Evolutionary conservation across 2,329 filamentous ascomycete species (phyloP).

Genomic region (Xylaria sp.): DNA sequence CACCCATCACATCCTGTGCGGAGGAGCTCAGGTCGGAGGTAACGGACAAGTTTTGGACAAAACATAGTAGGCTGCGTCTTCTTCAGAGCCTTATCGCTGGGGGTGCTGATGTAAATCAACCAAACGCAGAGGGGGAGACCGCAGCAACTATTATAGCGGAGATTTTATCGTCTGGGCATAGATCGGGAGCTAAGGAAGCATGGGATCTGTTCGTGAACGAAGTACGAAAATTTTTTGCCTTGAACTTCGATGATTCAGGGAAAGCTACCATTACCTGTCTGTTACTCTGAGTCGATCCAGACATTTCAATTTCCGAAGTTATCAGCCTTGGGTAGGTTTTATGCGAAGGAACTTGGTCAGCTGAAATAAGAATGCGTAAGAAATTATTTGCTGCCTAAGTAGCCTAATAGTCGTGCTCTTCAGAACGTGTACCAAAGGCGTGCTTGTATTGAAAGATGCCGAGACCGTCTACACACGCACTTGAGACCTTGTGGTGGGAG

Average conservation of each 20-base stretch:
- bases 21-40: background rate
- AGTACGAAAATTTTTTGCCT: background rate
- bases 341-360: no score
- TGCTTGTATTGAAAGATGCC: no score
- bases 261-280: background rate
- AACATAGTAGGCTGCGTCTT: background rate
- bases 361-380: background rate
- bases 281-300: background rate
- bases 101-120: background rate
- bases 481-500: no score
- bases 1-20: background rate
- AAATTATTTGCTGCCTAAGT: background rate
- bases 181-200: background rate
- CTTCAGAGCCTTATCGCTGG: background rate
- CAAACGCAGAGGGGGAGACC: background rate
- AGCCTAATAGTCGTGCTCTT: background rate
- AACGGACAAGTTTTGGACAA: background rate
- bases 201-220: background rate
- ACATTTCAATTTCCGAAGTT: background rate
- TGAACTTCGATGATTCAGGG: background rate
- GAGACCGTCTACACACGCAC: no score
- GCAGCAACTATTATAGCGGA: background rate
- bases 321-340: background rate
- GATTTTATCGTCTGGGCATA: background rate
- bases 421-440: no score